Base-by-base conservation (phyloP, 805 yeast species). In the Ogataea philodendri region DNA sequence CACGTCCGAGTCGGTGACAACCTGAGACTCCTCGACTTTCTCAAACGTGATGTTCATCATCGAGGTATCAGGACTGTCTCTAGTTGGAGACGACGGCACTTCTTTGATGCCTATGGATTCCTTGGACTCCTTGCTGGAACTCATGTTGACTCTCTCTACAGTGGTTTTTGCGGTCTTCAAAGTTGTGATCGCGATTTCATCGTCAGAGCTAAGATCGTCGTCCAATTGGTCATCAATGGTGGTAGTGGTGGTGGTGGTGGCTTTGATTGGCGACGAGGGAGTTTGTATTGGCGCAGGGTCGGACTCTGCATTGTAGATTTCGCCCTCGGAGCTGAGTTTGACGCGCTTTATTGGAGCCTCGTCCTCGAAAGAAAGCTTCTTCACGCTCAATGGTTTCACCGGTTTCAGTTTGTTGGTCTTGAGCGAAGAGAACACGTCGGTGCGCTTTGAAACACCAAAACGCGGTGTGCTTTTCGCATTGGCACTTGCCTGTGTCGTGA, bases 121-220 rank as follows among this genome's bases (percentile, higher is more conserved):
- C 3, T 19, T 21, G 2, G 13, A 10, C 9, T 42, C 48, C 32
- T 49, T 56, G 3, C 49, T 44, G 1, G 73, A 55, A 19, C 56
- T 56, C 30, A 77, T 44, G 35, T 69, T 76, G 7, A 69, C 57
- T 0, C 66, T 59, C 32, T 72, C 59, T 27, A 62, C 60, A 10
- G 22, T 16, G 5, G 22, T 16, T n/a, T 9, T 17, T 2, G 22
- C 30, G 14, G 31, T 11, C 8, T 15, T 29, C 8, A 24, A 8
- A 49, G 72, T 68, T 4, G 75, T 62, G 20, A 76, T 66, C n/a
- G 76, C 60, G 13, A 78, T 76, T 23, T 78, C 85, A 10, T 78
- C 84, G 2, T 74, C 74, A 23, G 66, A 72, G 7, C 64, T 72
- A 7, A 67, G 70, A 1, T 55, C 63, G 2, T 22, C 30, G 7